Evolutionary conservation across 1,139 yeast species (phyloP).

Genomic region (Sugiyamaella xylanicola): DNA sequence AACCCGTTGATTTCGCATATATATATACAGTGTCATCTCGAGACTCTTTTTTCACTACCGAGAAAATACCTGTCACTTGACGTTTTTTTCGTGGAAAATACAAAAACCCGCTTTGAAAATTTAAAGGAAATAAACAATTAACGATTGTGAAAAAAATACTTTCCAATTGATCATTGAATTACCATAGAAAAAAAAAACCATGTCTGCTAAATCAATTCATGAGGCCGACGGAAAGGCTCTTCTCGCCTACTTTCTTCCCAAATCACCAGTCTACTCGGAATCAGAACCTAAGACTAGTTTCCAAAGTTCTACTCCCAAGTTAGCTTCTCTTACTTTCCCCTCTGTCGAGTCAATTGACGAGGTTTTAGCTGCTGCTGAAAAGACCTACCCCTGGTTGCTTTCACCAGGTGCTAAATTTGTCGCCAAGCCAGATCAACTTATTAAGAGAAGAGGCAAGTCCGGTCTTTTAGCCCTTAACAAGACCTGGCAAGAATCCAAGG

Average conservation of each 20-base stretch:
- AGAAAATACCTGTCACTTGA: background rate
- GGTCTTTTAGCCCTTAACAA: constrained; percentile 50
- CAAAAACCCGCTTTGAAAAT: too few species aligned
- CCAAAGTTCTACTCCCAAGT: constrained; percentile 45
- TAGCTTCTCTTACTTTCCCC: constrained; percentile 45
- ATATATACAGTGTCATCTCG: background rate
- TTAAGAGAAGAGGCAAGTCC: constrained; percentile 51
- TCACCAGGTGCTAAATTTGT: constrained; percentile 46
- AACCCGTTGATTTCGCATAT: background rate
- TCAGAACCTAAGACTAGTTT: constrained; percentile 43
- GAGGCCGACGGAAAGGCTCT: constrained; percentile 53
- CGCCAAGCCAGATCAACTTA: constrained; percentile 52
- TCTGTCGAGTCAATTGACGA: constrained; percentile 38
- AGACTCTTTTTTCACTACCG: background rate
- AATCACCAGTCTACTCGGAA: constrained; percentile 44
- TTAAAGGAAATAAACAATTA: background rate
- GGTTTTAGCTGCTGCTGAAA: constrained; percentile 45
- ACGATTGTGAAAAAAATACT: background rate
- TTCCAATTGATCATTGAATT: background rate
- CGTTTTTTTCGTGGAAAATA: background rate
- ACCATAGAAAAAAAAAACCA: constrained; percentile 22
- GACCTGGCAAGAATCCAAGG: constrained; percentile 49
- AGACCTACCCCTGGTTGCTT: constrained; percentile 47
- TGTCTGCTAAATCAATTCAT: constrained; percentile 51
- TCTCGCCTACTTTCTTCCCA: constrained; percentile 47